Base-by-base conservation (phyloP, 805 yeast species). In the Nematodospora valgi region DNA sequence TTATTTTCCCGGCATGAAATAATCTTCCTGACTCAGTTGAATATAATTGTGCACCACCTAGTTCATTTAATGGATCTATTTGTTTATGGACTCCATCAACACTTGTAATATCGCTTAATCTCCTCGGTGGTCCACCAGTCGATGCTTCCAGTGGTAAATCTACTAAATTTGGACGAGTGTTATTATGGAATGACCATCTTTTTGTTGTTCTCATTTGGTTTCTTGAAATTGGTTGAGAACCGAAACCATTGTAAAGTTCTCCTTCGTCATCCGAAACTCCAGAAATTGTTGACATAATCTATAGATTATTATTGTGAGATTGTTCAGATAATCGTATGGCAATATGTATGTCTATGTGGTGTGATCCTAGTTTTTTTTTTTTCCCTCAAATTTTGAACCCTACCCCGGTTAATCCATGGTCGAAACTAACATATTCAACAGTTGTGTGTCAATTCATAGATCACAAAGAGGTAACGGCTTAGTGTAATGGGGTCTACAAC, bases 1-100 rank as follows among this genome's bases (percentile, higher is more conserved):
- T 78, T 28, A 93, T 79, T 49, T 86, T 85, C 3, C 98, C 98
- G 4, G 98, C 98, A 52, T 93, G 98, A 64, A 86, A 93, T 49
- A 93, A 69, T 44, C 87, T 75, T 0, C 98, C 98, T 0, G 89
- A 78, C 39, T 87, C 96, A 0, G 98, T 91, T 9, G 94, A 81
- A 57, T 91, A 91, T 29, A 89, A 66, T 60, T 91, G 98, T 0
- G 95, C 97, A 12, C 45, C 45, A 22, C 45, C 45, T n/a, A 34
- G 30, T 29, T 36, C 43, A 26, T 32, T 38, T 30, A 26, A 27
- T 1, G 97, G 96, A 24, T 77, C 73, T 13, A 79, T 65, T 23
- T 69, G 65, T 25, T 73, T 72, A 52, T 87, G 96, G 22, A 86
- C 86, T 30, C 81, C 86, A 40, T 67, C 72, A 29, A 56, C 51